These are phyloP conservation scores for Platanthera zijinensis DNA, from an alignment of 106 monocot species.

Conservation along the genomic window DNA sequence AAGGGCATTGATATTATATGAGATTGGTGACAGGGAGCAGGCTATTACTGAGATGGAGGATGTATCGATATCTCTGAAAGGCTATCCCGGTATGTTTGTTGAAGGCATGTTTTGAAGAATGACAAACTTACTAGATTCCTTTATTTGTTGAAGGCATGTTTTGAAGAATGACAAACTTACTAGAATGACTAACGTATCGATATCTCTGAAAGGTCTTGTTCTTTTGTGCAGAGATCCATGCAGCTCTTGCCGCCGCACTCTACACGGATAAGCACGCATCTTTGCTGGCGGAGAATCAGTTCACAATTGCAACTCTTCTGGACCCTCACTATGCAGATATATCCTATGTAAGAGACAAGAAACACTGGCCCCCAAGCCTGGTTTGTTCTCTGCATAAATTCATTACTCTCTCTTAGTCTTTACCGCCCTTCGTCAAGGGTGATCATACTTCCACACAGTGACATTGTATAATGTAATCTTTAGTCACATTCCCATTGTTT, in stretches of 20 bases:
- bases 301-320: constrained; percentile 72
- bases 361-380: constrained; percentile 89
- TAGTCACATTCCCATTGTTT: too few species aligned
- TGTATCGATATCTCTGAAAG: constrained; percentile 72
- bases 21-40: constrained; percentile 69
- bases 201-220: not conserved
- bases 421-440: too few species aligned
- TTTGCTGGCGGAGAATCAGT: constrained; percentile 79
- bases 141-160: not conserved
- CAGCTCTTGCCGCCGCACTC: constrained; percentile 78
- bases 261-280: constrained; percentile 74
- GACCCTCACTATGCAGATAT: constrained; percentile 83
- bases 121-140: not conserved
- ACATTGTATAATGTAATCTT: too few species aligned
- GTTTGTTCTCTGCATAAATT: constrained; percentile 60
- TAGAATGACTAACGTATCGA: not conserved
- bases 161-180: not conserved
- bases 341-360: constrained; percentile 66
- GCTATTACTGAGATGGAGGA: constrained; percentile 90
- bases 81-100: constrained; percentile 58
- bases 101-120: not conserved
- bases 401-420: constrained; percentile 54
- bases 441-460: too few species aligned
- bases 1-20: constrained; percentile 68
- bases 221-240: constrained; percentile 63